Percentiles rank a stretch among this genome's conserved stretches.
Evolutionary conservation across 441 rosid genomes (phyloP).

Genomic region (Viola pubescens): DNA sequence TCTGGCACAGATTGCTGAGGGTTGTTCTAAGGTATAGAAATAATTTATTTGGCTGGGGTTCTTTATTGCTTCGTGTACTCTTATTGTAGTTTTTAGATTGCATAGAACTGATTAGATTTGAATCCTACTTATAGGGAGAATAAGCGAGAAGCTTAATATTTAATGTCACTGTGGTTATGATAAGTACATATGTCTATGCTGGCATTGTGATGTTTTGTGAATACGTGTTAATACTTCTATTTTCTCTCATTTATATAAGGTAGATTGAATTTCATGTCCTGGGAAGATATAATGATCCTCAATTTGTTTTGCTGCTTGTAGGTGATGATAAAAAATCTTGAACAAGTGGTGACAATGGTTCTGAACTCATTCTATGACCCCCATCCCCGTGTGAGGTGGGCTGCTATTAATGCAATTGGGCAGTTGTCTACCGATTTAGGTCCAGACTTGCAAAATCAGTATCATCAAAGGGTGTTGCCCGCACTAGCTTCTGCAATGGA

Average conservation of each 20-base stretch:
- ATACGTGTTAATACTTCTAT: no score
- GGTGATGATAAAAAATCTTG: conserved; percentile 80
- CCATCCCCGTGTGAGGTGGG: conserved; percentile 93
- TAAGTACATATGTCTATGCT: no score
- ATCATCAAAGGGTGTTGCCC: conserved; percentile 71
- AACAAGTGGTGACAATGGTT: conserved; percentile 72
- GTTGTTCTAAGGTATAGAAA: conserved; percentile 64
- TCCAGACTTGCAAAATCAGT: conserved; percentile 90
- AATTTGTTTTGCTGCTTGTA: conserved; percentile 18
- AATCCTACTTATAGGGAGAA: no score
- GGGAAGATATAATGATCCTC: not conserved
- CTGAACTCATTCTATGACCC: conserved; percentile 72
- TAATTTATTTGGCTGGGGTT: no score
- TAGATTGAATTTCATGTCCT: not conserved
- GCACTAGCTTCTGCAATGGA: conserved; percentile 85
- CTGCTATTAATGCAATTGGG: conserved; percentile 89
- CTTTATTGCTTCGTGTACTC: no score
- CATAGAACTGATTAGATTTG: no score
- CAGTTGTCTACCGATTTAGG: conserved; percentile 92
- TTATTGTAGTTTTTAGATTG: no score
- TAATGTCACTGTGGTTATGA: no score
- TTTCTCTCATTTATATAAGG: no score
- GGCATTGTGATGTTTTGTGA: not conserved
- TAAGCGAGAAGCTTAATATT: no score
- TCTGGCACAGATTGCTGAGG: conserved; percentile 99